Evolutionary conservation across 1,139 yeast species (phyloP).

Genomic region (Suhomyces choctaworum): DNA sequence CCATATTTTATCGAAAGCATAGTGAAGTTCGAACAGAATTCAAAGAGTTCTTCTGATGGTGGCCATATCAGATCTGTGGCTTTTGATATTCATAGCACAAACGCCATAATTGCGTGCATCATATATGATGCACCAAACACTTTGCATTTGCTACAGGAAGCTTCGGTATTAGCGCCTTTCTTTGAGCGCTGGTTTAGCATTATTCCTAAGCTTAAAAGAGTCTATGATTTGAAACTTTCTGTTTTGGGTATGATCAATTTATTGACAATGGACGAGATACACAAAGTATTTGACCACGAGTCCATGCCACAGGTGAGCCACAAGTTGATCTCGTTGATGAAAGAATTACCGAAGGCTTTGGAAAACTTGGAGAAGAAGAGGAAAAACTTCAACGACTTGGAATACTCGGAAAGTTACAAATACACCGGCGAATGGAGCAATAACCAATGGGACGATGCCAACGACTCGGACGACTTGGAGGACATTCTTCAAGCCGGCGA

Average conservation of each 20-base stretch:
- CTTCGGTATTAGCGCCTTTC: constrained; percentile 48
- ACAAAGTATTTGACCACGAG: constrained; percentile 20
- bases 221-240: constrained; percentile 78
- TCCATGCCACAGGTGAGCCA: constrained; percentile 38
- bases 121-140: constrained; percentile 62
- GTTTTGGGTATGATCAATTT: constrained; percentile 64
- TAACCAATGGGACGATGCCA: constrained; percentile 21
- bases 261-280: constrained; percentile 30
- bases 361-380: constrained; percentile 63
- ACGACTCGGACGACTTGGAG: constrained; percentile 31
- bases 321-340: constrained; percentile 51
- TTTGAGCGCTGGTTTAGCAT: constrained; percentile 68
- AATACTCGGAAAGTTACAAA: constrained; percentile 16
- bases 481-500: constrained; percentile 21
- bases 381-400: constrained; percentile 47
- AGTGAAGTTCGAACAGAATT: constrained; percentile 18
- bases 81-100: constrained; percentile 58
- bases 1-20: constrained; percentile 39
- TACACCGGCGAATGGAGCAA: constrained; percentile 13
- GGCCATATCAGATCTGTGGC: constrained; percentile 32
- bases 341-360: constrained; percentile 69
- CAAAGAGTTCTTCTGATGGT: constrained; percentile 11
- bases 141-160: constrained; percentile 51
- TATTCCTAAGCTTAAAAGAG: constrained; percentile 63
- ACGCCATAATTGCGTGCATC: constrained; percentile 67